Evolutionary conservation across 2,329 filamentous ascomycete genomes (phyloP), one percentile per base, ranked within the genome.

Genomic region (Myriosclerotinia scirpicola): DNA sequence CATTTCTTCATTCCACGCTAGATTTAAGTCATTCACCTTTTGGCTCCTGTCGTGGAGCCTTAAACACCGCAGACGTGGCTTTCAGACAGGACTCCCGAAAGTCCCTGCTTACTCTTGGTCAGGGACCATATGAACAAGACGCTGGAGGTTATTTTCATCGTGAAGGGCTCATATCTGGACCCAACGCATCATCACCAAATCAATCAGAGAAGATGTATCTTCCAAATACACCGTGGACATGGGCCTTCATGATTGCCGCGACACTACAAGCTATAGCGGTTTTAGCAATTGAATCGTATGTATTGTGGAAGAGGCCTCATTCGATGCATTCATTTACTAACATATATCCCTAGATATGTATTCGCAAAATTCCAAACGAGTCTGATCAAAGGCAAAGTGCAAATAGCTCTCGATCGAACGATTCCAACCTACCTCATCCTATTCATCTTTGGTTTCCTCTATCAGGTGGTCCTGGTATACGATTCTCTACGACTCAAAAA

Each of bases 361-460:
- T 99, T 98, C 76, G 93, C 85, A 70, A 87, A 87, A 73, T 98
- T 97, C 79, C 92, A 97, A 77, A 80, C 79, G 54, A 87, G 83
- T 69, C 78, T 90, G 74, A 22, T 75, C 77, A 60, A 80, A 77
- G 58, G 79, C 81, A 79, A 81, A 59, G 81, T 80, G 77, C 86
- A 70, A 44, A 78, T 80, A 64, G 82, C 86, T 15, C 84, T 87
- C 69, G 82, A 83, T 73, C 85, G 84, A 76, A 89, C 93, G 0
- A 97, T 99, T 70, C 94, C 95, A 36, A 98, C 94, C 48, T 98
- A 97, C 80, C 84, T 99, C 67, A 92, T 94, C 34, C 87, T 99
- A 56, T 97, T 98, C 82, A 97, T 97, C 78, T 97, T 99, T 78
- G 95, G 92, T 69, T 98, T 96, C 80, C 79, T 99, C 67, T 99